phyloP scores from a whole-genome alignment of 73 alveolate species.

The Tetrahymena malaccensis region DNA sequence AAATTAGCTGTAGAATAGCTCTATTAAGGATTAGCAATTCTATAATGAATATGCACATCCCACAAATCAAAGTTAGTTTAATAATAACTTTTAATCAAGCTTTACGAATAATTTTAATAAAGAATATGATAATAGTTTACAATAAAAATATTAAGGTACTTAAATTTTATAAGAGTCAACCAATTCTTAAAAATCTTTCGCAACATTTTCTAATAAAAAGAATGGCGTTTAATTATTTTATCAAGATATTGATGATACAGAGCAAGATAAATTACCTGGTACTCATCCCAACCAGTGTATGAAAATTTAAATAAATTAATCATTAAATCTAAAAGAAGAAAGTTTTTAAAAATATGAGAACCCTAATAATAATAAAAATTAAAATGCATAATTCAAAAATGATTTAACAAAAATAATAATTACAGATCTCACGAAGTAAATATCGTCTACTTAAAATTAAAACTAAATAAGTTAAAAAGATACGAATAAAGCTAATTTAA shows the following conservation, averaged over 20 bases:
- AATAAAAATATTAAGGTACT: background rate
- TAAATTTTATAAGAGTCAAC: background rate
- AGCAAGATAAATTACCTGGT: background rate
- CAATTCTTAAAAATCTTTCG: background rate
- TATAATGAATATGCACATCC: too few relatives aligned
- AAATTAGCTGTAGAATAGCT: too few relatives aligned
- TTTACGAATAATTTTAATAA: too few relatives aligned
- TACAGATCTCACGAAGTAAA: background rate
- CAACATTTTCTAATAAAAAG: background rate
- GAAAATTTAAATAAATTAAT: background rate
- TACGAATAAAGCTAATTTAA: too few relatives aligned
- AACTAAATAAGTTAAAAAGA: background rate
- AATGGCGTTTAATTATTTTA: background rate
- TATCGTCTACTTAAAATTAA: background rate
- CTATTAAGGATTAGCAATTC: too few relatives aligned
- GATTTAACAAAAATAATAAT: background rate
- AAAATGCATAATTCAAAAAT: too few relatives aligned
- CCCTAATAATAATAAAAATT: too few relatives aligned
- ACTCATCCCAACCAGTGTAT: background rate
- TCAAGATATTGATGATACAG: background rate
- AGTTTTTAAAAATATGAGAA: too few relatives aligned
- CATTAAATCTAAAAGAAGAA: background rate
- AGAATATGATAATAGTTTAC: too few relatives aligned
- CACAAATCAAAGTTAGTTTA: too few relatives aligned
- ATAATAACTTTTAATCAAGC: too few relatives aligned